These are phyloP conservation scores for Leishmania martiniquensis DNA, from an alignment of 208 protist genomes.

Conservation along the genomic window DNA sequence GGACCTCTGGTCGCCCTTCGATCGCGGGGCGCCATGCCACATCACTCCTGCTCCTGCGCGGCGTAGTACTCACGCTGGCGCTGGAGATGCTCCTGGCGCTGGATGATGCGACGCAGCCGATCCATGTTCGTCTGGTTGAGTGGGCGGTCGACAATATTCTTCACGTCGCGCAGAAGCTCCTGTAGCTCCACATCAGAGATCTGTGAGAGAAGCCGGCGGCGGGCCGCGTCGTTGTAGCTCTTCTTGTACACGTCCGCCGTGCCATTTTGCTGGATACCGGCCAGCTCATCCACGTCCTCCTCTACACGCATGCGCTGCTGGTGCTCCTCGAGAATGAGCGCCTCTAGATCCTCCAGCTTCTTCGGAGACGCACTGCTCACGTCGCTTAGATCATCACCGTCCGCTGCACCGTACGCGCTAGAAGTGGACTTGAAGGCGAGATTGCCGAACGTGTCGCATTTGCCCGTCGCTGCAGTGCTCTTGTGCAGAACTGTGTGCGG, in stretches of 20 bases:
- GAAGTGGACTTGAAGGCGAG: conserved; percentile 66
- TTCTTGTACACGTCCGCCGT: conserved; percentile 60
- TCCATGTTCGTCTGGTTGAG: conserved; percentile 86
- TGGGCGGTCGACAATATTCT: conserved; percentile 55
- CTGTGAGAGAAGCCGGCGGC: conserved; percentile 32
- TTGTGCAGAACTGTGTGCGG: conserved; percentile 65
- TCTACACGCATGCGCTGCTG: conserved; percentile 56
- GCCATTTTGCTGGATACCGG: conserved; percentile 43
- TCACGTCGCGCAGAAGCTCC: conserved; percentile 65
- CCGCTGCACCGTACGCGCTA: conserved; percentile 17
- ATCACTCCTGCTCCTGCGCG: conserved; percentile 11
- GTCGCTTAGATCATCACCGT: conserved; percentile 40
- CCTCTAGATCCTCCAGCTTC: conserved; percentile 78
- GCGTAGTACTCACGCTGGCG: conserved; percentile 44
- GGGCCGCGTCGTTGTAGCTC: conserved; percentile 36
- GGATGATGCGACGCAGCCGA: conserved; percentile 55
- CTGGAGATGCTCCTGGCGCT: conserved; percentile 60
- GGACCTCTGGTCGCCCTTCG: not conserved
- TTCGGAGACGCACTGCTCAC: conserved; percentile 63
- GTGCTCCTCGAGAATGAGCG: conserved; percentile 77
- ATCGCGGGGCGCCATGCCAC: not conserved
- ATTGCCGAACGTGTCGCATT: conserved; percentile 85
- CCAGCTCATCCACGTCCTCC: conserved; percentile 61
- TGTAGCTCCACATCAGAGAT: conserved; percentile 59
- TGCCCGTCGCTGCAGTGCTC: conserved; percentile 68